phyloP scores from a whole-genome alignment of 148 eudicot genomes.

The Rhododendron ovatum region DNA sequence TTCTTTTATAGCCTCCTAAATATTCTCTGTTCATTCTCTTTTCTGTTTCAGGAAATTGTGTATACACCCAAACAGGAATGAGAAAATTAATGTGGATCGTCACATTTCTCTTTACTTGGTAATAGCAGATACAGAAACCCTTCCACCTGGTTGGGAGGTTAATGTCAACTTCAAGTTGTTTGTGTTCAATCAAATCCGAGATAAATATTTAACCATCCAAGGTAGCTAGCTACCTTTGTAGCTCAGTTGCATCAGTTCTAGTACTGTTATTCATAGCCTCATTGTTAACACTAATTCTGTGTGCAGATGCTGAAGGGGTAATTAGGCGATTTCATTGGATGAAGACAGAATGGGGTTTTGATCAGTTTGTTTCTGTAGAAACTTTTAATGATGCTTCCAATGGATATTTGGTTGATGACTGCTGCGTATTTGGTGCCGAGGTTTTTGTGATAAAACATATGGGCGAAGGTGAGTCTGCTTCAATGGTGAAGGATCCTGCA shows the following conservation, averaged over 20 bases:
- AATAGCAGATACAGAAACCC: not conserved
- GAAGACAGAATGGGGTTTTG: slow-evolving; percentile 3
- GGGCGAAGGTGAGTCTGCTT: not conserved
- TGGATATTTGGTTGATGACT: not conserved
- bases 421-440: not conserved
- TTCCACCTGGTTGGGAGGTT: not conserved
- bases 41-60: not conserved
- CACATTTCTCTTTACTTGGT: not conserved
- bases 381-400: not conserved
- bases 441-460: not conserved
- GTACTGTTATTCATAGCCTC: not conserved
- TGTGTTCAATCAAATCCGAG: not conserved
- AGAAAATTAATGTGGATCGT: not conserved
- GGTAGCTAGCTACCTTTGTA: not conserved
- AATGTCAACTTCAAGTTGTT: not conserved
- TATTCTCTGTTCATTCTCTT: not conserved
- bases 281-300: not conserved
- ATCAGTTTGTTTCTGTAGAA: not conserved
- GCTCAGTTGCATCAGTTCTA: not conserved
- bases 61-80: not conserved
- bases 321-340: not conserved
- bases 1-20: not conserved
- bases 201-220: not conserved
- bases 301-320: not conserved
- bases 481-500: not conserved